A percentile compares a stretch with the other conserved stretches of the same genome.
Conservation (phyloP, 225 moss, liverwort and hornwort species). For the Climacium dendroides region DNA sequence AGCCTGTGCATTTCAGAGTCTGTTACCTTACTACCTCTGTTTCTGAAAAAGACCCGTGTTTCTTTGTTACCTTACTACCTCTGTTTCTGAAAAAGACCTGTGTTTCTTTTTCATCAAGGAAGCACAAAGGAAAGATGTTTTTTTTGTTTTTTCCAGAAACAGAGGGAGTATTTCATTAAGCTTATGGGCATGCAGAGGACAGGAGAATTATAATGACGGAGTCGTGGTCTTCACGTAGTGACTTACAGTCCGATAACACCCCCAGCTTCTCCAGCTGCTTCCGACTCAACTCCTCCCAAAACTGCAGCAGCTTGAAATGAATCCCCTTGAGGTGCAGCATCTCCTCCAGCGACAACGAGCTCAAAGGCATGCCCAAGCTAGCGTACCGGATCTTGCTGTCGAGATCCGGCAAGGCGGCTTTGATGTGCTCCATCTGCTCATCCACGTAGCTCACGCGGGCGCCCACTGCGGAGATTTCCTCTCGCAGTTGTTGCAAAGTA, state of each 20-base stretch:
- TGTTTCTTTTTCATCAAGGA: no score
- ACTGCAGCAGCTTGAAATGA: constrained; percentile 18
- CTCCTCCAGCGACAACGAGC: constrained; percentile 17
- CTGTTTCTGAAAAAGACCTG: no score
- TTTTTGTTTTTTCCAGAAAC: no score
- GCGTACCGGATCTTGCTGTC: constrained; percentile 19
- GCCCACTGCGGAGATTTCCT: neutral
- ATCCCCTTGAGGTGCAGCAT: constrained; percentile 12
- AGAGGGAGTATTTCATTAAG: no score
- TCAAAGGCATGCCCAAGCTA: constrained; percentile 8
- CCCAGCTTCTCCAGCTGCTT: constrained; percentile 22
- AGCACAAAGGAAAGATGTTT: no score
- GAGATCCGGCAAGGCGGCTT: constrained; percentile 15
- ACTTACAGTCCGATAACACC: constrained; percentile 11
- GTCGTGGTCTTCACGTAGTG: no score
- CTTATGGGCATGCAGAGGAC: no score
- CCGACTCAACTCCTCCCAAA: constrained; percentile 24
- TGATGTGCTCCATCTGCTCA: constrained; percentile 5
- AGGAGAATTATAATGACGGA: neutral
- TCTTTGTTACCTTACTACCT: no score
- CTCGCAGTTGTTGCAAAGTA: neutral
- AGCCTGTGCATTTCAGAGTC: no score
- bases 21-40: no score
- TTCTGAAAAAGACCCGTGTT: no score
- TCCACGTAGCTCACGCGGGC: constrained; percentile 2